Conservation (phyloP, 495 filamentous ascomycete species). For the Daldinia decipiens region DNA sequence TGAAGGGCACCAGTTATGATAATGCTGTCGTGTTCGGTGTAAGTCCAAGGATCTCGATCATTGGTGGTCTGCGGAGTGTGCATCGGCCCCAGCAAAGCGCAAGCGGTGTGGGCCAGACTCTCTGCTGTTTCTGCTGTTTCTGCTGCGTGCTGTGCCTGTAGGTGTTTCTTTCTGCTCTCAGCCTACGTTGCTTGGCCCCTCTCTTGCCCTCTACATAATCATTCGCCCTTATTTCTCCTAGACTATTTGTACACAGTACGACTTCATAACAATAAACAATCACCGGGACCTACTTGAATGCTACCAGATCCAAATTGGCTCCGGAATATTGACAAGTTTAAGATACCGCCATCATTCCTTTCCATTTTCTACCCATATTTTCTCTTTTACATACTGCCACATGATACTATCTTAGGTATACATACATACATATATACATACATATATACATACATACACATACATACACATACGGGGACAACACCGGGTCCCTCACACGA, state of each 20-base stretch:
- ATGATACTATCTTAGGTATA: not conserved
- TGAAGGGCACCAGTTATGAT: constrained; percentile 31
- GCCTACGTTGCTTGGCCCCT: not conserved
- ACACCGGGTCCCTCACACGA: constrained; percentile 1
- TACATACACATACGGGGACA: constrained; percentile 4
- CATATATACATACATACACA: constrained; percentile 9
- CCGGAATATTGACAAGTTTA: constrained; percentile 28
- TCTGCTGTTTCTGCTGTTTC: not conserved
- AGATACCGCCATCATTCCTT: constrained; percentile 35
- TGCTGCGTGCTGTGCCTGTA: not conserved
- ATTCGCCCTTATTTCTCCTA: constrained; percentile 16
- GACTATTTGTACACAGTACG: constrained; percentile 41
- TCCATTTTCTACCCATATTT: constrained; percentile 16
- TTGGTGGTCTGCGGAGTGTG: constrained; percentile 33
- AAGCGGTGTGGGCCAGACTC: constrained; percentile 37
- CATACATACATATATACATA: not conserved
- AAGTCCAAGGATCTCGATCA: constrained; percentile 26
- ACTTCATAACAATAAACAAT: constrained; percentile 10
- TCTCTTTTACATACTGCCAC: constrained; percentile 8
- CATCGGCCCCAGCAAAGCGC: constrained; percentile 32
- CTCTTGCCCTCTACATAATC: constrained; percentile 21
- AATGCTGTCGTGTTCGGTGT: constrained; percentile 46
- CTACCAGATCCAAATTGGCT: constrained; percentile 28
- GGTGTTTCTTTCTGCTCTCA: not conserved
- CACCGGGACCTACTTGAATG: constrained; percentile 32